A percentile compares a stretch with the other conserved stretches of the same genome.
phyloP scores from a whole-genome alignment of 805 yeast species.

The Hanseniaspora occidentalis region DNA sequence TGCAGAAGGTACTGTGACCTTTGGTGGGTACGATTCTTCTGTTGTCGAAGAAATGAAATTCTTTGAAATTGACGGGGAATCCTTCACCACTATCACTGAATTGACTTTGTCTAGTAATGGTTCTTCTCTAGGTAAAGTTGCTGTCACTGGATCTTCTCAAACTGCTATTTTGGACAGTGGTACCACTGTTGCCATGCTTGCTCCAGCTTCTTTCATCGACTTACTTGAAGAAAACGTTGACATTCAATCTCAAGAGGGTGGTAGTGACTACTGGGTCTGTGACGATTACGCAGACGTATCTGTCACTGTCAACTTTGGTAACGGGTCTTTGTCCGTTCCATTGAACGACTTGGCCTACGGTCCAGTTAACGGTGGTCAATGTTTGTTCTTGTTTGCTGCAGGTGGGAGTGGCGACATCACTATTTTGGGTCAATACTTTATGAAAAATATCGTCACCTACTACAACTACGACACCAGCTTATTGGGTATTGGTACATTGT shows the following conservation, averaged over 20 bases:
- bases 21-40: slow-evolving; percentile 6
- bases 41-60: background rate
- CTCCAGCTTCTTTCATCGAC: slow-evolving; percentile 1
- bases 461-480: slow-evolving; percentile 4
- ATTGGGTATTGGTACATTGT: slow-evolving; percentile 4
- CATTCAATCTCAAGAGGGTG: background rate
- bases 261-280: slow-evolving; percentile 4
- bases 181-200: slow-evolving; percentile 4
- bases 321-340: slow-evolving; percentile 1
- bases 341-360: slow-evolving; percentile 5
- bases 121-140: background rate
- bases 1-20: slow-evolving; percentile 4
- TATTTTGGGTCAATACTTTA: slow-evolving; percentile 6
- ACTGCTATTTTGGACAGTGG: slow-evolving; percentile 5
- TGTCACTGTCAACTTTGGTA: slow-evolving; percentile 1
- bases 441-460: slow-evolving; percentile 6
- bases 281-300: slow-evolving; percentile 3
- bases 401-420: slow-evolving; percentile 1
- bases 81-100: background rate
- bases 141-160: slow-evolving; percentile 1
- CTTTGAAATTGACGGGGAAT: slow-evolving; percentile 1
- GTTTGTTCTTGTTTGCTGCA: slow-evolving; percentile 5
- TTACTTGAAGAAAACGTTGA: background rate
- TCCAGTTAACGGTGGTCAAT: background rate
- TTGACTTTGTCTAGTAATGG: background rate